These are phyloP conservation scores for Globisporangium perplexum DNA, from an alignment of 352 stramenopile species.

Conservation along the genomic window DNA sequence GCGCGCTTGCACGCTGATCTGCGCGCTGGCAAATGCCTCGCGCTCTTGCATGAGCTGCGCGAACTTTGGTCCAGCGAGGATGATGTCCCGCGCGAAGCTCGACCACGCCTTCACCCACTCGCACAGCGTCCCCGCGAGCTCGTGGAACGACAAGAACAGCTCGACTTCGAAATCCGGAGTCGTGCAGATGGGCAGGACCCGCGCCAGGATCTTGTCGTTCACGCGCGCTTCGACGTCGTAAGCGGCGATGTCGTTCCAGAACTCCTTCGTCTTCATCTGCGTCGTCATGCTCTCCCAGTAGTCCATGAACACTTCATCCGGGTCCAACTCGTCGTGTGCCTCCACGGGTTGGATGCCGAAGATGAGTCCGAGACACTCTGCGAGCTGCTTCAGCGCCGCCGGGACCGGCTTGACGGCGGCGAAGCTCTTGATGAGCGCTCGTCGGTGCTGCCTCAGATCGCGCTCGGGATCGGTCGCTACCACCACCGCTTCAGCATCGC, in stretches of 20 bases:
- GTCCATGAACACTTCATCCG: slow-evolving; percentile 68
- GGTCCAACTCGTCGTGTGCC: slow-evolving; percentile 54
- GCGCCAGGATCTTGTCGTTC: slow-evolving; percentile 47
- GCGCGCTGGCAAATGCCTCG: slow-evolving; percentile 28
- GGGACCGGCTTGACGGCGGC: slow-evolving; percentile 26
- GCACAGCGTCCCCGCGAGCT: slow-evolving; percentile 49
- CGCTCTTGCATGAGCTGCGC: slow-evolving; percentile 44
- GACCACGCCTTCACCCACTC: slow-evolving; percentile 59
- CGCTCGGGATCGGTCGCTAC: neutral
- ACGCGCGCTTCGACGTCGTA: slow-evolving; percentile 39
- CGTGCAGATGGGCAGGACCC: slow-evolving; percentile 48
- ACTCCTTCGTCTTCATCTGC: slow-evolving; percentile 25
- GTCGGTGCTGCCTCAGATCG: slow-evolving; percentile 8
- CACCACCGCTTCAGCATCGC: neutral
- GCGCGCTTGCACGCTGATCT: slow-evolving; percentile 22
- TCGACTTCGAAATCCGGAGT: slow-evolving; percentile 55
- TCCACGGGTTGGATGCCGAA: slow-evolving; percentile 57
- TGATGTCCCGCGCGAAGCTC: slow-evolving; percentile 32
- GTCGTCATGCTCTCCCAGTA: slow-evolving; percentile 50
- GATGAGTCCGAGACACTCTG: slow-evolving; percentile 63
- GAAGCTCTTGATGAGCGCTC: slow-evolving; percentile 34
- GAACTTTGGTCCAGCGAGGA: slow-evolving; percentile 55
- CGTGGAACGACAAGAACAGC: slow-evolving; percentile 41
- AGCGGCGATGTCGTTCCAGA: slow-evolving; percentile 37
- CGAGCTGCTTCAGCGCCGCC: slow-evolving; percentile 51